Evolutionary conservation across 495 filamentous ascomycete species (phyloP), one percentile per base, ranked within the genome.

Genomic region (Daldinia concentrica): DNA sequence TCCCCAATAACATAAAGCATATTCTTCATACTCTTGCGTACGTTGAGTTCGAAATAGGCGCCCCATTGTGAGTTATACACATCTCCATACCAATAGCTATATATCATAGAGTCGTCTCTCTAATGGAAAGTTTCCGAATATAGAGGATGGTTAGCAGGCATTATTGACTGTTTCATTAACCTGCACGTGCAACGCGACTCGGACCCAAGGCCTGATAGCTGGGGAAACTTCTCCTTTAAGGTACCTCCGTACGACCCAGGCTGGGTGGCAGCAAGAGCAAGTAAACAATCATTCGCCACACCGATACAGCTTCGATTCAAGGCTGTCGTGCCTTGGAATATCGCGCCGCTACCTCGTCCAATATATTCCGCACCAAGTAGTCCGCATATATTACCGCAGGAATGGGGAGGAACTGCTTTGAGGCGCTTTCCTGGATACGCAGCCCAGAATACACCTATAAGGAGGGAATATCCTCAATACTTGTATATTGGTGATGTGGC

Each of bases 191-290:
- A 56, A n/a, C 65, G 65, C 12, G 4, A 17, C 2, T 4, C n/a
- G 0, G 14, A 68, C 37, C 15, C n/a, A 8, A 19, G 8, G 0
- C 12, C 19, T 5, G 9, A 55, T 29, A 60, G n/a, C 4, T 68
- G 65, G 65, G 15, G 26, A 12, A 37, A 0, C 26, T 58, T 69
- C 32, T 1, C 51, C 9, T 69, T 69, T 24, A 22, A 1, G 1
- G 7, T 58, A 22, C 66, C 66, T n/a, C 51, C 58, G 0, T 69
- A 69, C 22, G 43, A 58, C 0, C 58, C 37, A 15, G 41, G 30
- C 6, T 67, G 56, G 56, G 57, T 36, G 5, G 2, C 3, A 30
- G 50, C 50, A n/a, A 17, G 14, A n/a, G 15, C 1, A 19, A 11
- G 19, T 15, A n/a, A 14, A 0, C 50, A 54, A 54, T 11, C 50